Base-by-base conservation (phyloP, 345 rosid species). In the Boechera divaricarpa region DNA sequence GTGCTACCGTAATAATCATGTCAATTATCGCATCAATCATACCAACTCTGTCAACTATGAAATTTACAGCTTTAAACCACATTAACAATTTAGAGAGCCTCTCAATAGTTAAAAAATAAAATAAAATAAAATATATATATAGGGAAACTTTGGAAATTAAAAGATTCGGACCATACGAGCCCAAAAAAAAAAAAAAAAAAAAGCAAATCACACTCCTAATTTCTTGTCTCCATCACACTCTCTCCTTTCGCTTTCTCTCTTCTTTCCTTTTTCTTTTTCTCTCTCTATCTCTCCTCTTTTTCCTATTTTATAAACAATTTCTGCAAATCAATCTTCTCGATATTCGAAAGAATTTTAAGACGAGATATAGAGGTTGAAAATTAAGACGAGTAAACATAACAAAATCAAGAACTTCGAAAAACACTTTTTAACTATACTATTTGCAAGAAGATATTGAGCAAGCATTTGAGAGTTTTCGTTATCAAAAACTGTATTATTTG, bases 191-290 rank as follows among this genome's bases (percentile, higher is more conserved):
- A 44, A 16, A 7, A 44, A 47, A 58, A 51, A 44, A 47, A 58
- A 58, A 69, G 58, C 64, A 76, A 51, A 67, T 47, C 72, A 62
- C 52, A 57, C 45, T 61, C 31, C 36, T 61, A 18, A 59, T 42
- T 67, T 72, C 78, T 76, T 78, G 86, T 70, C 84, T 86, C 84
- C 65, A 86, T 81, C 87, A 91, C 67, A 71, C 82, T 63, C 78
- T 59, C 67, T 59, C 75, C 86, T 83, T 74, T 86, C 88, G 78
- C 90, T 84, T 78, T 86, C 88, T 69, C 69, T 75, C 42, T 45
- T 69, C 44, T 47, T 51, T 36, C 55, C 49, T 51, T 65, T 57
- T 11, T 29, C 5, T 55, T 10, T 63, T 10, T 70, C 4, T 33
- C 28, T 13, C 2, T 63, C 0, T 28, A 11, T 72, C 51, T 26